Evolutionary conservation across 768 basidiomycete genomes (phyloP), one percentile per base, ranked within the genome.

Genomic region (Mycena haematopus): DNA sequence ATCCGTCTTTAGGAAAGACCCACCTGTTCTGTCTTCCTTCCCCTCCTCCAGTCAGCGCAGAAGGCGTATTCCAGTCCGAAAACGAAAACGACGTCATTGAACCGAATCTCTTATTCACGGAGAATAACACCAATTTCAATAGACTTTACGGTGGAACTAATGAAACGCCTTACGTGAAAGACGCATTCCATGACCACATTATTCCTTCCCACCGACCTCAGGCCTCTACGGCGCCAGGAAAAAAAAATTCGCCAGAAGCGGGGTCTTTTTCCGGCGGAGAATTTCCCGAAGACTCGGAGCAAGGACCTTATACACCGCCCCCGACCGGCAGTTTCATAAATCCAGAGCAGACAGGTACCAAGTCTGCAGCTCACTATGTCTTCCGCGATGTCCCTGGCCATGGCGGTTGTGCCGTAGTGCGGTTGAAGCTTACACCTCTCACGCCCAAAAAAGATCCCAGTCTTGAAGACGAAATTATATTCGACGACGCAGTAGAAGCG

Each of bases 141-240:
- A 86, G 97, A 56, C 82, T 99, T 25, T 99, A 98, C 73, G 91
- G 89, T 22, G 95, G 92, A 8, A 80, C 88, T 67, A 99, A 99
- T 78, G 80, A 84, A 54, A 87, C 88, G 0, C 83, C 85, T 2
- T 95, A 89, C 71, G 92, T 92, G 71, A 99, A 99, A 78, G 97
- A 99, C 72, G 96, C 92, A 13, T 99, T 99, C 82, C 96, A 99
- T 70, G 96, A 99, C 75, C 93, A 99, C 74, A 93, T 99, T 74
- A 89, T 99, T 67, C 87, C 88, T 1, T 82, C 82, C 6, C 96
- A 99, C 75, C 88, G 93, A 44, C 91, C 91, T 6, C 77, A 79
- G 69, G 75, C 71, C 17, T 76, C 80, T 3, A 80, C 85, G 21
- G 77, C 76, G 52, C 71, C 76, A 21, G 82, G 82, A 66, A 72